Conservation (phyloP, 2,329 filamentous ascomycete genomes). For the Sarocladium oryzae region DNA sequence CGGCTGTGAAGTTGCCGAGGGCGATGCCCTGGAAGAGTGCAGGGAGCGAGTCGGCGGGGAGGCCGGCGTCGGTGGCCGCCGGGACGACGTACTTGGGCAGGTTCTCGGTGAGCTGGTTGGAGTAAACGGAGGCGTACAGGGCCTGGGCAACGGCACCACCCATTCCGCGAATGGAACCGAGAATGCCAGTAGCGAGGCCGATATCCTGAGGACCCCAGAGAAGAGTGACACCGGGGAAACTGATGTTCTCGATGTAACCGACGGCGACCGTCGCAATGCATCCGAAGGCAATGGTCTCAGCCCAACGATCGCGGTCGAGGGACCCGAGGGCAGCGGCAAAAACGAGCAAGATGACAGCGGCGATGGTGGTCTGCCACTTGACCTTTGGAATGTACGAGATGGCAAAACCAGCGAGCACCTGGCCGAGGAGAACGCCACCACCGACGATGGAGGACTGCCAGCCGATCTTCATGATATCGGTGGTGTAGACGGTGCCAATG, state of each 20-base stretch:
- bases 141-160: slow-evolving; percentile 31
- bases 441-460: slow-evolving; percentile 35
- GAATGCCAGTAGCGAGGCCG: slow-evolving; percentile 35
- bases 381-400: slow-evolving; percentile 30
- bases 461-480: slow-evolving; percentile 29
- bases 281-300: slow-evolving; percentile 26
- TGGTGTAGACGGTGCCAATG: slow-evolving; percentile 34
- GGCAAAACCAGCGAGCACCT: slow-evolving; percentile 28
- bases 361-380: slow-evolving; percentile 27
- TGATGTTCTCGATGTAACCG: slow-evolving; percentile 33
- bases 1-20: slow-evolving; percentile 22
- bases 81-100: slow-evolving; percentile 26
- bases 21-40: slow-evolving; percentile 27
- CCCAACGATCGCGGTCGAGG: slow-evolving; percentile 21
- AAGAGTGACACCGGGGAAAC: slow-evolving; percentile 36
- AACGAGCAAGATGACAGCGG: slow-evolving; percentile 22
- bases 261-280: slow-evolving; percentile 24
- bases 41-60: slow-evolving; percentile 25
- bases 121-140: slow-evolving; percentile 30
- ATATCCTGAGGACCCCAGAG: slow-evolving; percentile 41
- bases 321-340: slow-evolving; percentile 27
- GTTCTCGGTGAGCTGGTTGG: slow-evolving; percentile 27
- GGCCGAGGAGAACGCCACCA: slow-evolving; percentile 34
- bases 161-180: slow-evolving; percentile 38
- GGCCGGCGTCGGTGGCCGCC: slow-evolving; percentile 27